Conservation (phyloP, 2,329 filamentous ascomycete species). For the Amphichorda felina region DNA sequence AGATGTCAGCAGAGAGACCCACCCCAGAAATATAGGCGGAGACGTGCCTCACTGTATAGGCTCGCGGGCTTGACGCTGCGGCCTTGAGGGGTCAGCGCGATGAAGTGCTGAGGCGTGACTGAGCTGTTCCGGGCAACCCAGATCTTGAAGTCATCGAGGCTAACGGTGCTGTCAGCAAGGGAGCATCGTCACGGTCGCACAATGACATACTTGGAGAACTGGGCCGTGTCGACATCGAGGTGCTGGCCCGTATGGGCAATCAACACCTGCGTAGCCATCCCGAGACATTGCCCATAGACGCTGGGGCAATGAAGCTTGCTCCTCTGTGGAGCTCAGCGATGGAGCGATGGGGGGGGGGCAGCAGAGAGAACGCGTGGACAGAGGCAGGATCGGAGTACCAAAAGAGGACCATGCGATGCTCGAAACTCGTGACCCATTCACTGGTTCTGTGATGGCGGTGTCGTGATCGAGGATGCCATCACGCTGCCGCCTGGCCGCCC, state of each 20-base stretch:
- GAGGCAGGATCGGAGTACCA: too few relatives aligned
- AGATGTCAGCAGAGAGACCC: constrained; percentile 5
- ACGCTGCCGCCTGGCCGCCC: too few relatives aligned
- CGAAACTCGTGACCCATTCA: too few relatives aligned
- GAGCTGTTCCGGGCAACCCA: constrained; percentile 67
- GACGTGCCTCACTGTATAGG: constrained; percentile 60
- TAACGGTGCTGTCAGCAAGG: constrained; percentile 21
- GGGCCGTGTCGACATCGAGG: constrained; percentile 64
- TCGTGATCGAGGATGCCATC: too few relatives aligned
- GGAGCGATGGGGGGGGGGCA: too few relatives aligned
- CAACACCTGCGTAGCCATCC: constrained; percentile 83
- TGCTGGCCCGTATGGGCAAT: constrained; percentile 88
- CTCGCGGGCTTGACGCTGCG: constrained; percentile 74
- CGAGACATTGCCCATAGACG: constrained; percentile 36
- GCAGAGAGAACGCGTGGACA: too few relatives aligned
- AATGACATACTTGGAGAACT: constrained; percentile 55
- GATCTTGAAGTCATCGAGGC: constrained; percentile 72
- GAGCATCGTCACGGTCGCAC: not conserved
- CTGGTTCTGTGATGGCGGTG: too few relatives aligned
- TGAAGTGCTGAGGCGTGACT: constrained; percentile 68
- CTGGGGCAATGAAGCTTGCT: constrained; percentile 7
- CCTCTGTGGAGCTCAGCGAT: too few relatives aligned
- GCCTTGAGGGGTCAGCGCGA: constrained; percentile 75
- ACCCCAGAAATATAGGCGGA: not conserved
- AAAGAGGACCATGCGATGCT: too few relatives aligned